Conservation (phyloP, 2,329 filamentous ascomycete species). For the Botrytis medusae region DNA sequence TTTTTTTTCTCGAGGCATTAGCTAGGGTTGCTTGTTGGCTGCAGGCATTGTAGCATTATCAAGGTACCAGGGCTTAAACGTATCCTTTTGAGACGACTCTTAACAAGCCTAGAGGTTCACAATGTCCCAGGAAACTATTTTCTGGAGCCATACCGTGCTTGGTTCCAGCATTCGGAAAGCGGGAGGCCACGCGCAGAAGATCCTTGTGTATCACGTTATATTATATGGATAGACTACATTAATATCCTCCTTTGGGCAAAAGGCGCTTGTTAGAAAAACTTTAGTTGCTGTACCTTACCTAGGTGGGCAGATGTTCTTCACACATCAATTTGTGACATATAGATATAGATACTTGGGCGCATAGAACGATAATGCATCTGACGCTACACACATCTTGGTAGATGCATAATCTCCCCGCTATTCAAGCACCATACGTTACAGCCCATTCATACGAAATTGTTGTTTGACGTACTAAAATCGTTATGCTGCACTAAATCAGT, state of each 20-base stretch:
- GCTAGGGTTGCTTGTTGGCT: conserved; percentile 30
- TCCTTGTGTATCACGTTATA: conserved; percentile 35
- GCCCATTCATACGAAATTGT: neutral
- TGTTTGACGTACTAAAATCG: neutral
- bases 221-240: conserved; percentile 18
- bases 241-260: conserved; percentile 18
- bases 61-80: conserved; percentile 23
- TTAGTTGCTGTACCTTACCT: conserved; percentile 13
- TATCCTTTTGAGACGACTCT: conserved; percentile 19
- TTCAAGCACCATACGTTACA: neutral
- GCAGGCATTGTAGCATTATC: conserved; percentile 25
- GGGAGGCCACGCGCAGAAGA: conserved; percentile 31
- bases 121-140: conserved; percentile 27
- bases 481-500: neutral
- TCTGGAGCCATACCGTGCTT: conserved; percentile 24
- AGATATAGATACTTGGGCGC: conserved; percentile 1
- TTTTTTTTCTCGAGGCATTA: conserved; percentile 24
- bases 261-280: conserved; percentile 12
- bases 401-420: conserved; percentile 17
- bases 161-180: conserved; percentile 30
- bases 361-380: conserved; percentile 20
- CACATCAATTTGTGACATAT: conserved; percentile 3
- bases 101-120: conserved; percentile 12
- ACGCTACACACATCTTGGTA: conserved; percentile 9
- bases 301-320: conserved; percentile 12